Conservation (phyloP, 805 yeast genomes). For the Candida arabinofermentans region DNA sequence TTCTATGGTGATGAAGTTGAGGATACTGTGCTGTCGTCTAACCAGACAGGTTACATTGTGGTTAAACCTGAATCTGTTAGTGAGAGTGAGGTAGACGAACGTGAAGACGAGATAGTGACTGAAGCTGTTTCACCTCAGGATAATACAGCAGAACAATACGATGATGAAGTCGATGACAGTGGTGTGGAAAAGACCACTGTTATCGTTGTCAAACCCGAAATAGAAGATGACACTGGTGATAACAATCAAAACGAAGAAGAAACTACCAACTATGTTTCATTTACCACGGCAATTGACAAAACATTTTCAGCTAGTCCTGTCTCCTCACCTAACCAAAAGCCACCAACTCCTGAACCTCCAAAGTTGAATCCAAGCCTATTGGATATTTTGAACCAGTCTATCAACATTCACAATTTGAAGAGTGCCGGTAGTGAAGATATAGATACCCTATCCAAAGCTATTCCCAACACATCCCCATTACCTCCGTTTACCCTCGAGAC, state of each 20-base stretch:
- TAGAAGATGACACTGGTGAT: not conserved
- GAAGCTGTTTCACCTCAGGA: not conserved
- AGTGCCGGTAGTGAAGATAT: constrained; percentile 3
- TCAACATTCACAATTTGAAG: constrained; percentile 15
- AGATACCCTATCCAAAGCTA: not conserved
- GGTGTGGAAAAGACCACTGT: constrained; percentile 4
- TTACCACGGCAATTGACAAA: constrained; percentile 10
- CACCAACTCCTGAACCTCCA: constrained; percentile 27
- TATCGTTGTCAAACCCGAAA: constrained; percentile 6
- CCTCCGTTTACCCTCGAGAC: not conserved
- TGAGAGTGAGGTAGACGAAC: not conserved
- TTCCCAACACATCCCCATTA: not conserved
- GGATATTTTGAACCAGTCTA: constrained; percentile 18
- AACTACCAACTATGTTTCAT: not conserved
- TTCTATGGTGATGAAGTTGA: constrained; percentile 9
- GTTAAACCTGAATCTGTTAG: not conserved
- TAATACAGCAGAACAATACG: not conserved
- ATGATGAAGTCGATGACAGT: not conserved
- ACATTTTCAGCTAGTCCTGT: not conserved
- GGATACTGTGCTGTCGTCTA: not conserved
- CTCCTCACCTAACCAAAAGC: constrained; percentile 14
- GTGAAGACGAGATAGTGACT: not conserved
- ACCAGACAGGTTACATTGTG: not conserved
- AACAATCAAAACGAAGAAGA: not conserved
- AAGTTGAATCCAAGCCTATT: constrained; percentile 18